phyloP scores from a whole-genome alignment of 768 basidiomycete genomes.

The Pisolithus tinctorius region DNA sequence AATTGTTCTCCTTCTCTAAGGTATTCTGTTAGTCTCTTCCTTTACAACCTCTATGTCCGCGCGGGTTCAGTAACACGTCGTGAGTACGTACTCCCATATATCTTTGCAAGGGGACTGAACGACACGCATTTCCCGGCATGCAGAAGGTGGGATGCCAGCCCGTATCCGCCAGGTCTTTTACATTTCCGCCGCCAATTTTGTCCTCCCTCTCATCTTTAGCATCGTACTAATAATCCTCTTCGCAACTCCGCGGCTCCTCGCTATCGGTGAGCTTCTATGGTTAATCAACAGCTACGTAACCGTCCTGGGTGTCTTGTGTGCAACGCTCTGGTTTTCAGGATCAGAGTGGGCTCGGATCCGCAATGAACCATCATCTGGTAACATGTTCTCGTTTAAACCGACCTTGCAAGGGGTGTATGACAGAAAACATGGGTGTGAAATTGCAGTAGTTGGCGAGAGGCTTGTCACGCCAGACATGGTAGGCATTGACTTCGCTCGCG shows the following conservation, averaged over 20 bases:
- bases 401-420: background rate
- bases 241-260: background rate
- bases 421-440: background rate
- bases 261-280: background rate
- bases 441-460: background rate
- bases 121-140: background rate
- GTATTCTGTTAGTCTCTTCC: slow-evolving; percentile 23
- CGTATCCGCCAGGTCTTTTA: slow-evolving; percentile 28
- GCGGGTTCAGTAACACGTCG: background rate
- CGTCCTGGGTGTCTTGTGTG: slow-evolving; percentile 32
- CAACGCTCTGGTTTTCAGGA: slow-evolving; percentile 26
- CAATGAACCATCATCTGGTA: background rate
- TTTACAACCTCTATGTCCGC: slow-evolving; percentile 15
- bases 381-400: background rate
- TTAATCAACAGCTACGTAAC: slow-evolving; percentile 23
- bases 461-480: background rate
- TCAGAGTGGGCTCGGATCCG: background rate
- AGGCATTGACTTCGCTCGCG: background rate
- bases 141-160: slow-evolving; percentile 13
- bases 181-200: slow-evolving; percentile 31
- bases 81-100: background rate
- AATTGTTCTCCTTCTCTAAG: slow-evolving; percentile 3
- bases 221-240: slow-evolving; percentile 26
- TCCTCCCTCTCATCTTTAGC: slow-evolving; percentile 31
- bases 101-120: background rate